Conservation (phyloP, 192 early-diverging fungal genomes). For the Podila horticola region DNA sequence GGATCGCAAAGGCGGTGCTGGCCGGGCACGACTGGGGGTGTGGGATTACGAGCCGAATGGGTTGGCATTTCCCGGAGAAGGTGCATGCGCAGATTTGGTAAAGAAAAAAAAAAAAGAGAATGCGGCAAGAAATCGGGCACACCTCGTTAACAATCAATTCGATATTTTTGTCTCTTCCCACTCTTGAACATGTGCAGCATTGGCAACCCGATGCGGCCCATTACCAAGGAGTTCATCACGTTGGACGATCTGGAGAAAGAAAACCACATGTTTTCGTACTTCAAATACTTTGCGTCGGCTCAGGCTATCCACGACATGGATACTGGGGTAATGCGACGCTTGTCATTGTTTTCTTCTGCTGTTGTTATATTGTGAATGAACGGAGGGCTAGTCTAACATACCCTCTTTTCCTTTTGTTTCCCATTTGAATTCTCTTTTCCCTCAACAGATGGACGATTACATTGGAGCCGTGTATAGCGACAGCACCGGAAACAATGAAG, state of each 20-base stretch:
- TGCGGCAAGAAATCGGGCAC: too few species aligned
- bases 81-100: constrained; percentile 14
- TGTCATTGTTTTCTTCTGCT: not conserved
- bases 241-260: not conserved
- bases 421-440: not conserved
- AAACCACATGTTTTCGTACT: constrained; percentile 19
- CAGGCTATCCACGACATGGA: not conserved
- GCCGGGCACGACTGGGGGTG: constrained; percentile 75
- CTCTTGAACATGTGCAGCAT: not conserved
- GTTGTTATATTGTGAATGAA: not conserved
- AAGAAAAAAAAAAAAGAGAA: not conserved
- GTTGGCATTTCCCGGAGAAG: constrained; percentile 16
- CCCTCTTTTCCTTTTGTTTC: not conserved
- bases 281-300: not conserved
- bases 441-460: constrained; percentile 4
- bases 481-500: not conserved
- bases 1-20: constrained; percentile 57
- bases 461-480: not conserved
- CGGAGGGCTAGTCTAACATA: not conserved
- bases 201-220: constrained; percentile 10
- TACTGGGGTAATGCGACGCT: not conserved
- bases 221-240: not conserved
- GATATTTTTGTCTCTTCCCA: constrained; percentile 4
- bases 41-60: not conserved
- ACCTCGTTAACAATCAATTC: not conserved